These are phyloP conservation scores for Trichophyton schoenleinii DNA, from an alignment of 2,329 filamentous ascomycete species.

Conservation along the genomic window DNA sequence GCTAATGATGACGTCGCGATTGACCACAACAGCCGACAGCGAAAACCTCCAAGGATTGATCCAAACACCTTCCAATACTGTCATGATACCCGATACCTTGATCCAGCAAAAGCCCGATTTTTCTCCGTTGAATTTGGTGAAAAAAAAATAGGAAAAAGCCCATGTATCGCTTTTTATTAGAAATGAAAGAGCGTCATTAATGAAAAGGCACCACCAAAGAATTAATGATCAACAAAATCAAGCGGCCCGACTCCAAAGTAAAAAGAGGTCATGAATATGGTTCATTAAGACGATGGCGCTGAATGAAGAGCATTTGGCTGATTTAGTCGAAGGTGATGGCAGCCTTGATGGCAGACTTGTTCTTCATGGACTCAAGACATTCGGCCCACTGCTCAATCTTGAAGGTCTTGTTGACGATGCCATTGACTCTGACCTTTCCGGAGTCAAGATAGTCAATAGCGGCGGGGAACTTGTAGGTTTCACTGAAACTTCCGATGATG, in stretches of 20 bases:
- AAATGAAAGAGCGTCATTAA: background rate
- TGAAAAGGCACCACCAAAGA: background rate
- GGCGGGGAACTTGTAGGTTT: constrained; percentile 58
- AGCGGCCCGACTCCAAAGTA: background rate
- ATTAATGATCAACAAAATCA: background rate
- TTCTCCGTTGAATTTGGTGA: background rate
- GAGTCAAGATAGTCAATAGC: constrained; percentile 42
- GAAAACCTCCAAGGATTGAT: background rate
- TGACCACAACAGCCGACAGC: background rate
- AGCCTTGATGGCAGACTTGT: constrained; percentile 63
- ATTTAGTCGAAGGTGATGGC: constrained; percentile 55
- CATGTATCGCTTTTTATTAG: background rate
- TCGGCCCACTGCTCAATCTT: constrained; percentile 61
- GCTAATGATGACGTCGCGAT: background rate
- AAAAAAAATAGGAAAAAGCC: background rate
- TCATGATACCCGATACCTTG: background rate
- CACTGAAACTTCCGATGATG: constrained; percentile 60
- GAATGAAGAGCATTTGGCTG: background rate
- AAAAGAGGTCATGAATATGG: background rate
- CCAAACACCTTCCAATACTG: background rate
- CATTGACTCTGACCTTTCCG: constrained; percentile 39
- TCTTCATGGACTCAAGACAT: constrained; percentile 56
- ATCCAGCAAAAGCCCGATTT: background rate
- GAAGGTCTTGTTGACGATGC: constrained; percentile 62
- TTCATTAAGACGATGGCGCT: background rate